phyloP scores from a whole-genome alignment of 345 rosid genomes.

The Populus tremula region DNA sequence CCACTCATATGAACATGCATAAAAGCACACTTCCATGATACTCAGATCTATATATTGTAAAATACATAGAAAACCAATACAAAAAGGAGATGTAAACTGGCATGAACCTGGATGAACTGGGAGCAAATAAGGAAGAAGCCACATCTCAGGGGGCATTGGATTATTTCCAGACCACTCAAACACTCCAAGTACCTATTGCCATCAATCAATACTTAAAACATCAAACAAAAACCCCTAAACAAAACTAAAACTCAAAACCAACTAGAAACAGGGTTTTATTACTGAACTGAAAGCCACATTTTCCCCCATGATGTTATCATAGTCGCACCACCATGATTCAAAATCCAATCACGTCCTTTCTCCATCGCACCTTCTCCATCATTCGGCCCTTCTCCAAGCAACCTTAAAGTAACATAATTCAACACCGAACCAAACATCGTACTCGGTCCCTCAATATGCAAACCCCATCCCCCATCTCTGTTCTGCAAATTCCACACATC shows the following conservation, averaged over 20 bases:
- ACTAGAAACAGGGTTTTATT: conserved; percentile 12
- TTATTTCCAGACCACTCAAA: conserved; percentile 98
- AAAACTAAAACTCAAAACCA: conserved; percentile 4
- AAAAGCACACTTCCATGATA: neutral
- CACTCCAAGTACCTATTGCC: conserved; percentile 75
- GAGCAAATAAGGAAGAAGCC: conserved; percentile 88
- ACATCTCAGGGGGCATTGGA: conserved; percentile 95
- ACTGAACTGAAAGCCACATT: conserved; percentile 97
- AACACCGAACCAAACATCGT: conserved; percentile 95
- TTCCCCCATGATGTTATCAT: conserved; percentile 91
- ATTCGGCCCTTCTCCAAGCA: conserved; percentile 92
- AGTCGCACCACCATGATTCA: conserved; percentile 90
- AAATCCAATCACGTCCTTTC: conserved; percentile 82
- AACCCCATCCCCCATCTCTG: conserved; percentile 97
- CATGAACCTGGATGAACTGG: conserved; percentile 87
- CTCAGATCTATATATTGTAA: neutral
- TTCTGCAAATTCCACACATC: conserved; percentile 53
- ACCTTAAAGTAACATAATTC: conserved; percentile 78
- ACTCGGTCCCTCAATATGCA: conserved; percentile 96
- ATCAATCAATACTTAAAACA: conserved; percentile 24
- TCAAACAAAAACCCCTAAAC: conserved; percentile 14
- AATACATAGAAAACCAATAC: neutral
- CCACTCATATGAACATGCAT: neutral
- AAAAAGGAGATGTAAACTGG: conserved; percentile 4
- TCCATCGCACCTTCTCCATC: conserved; percentile 82